phyloP scores from a whole-genome alignment of 345 rosid genomes.

The Camelina sativa region DNA sequence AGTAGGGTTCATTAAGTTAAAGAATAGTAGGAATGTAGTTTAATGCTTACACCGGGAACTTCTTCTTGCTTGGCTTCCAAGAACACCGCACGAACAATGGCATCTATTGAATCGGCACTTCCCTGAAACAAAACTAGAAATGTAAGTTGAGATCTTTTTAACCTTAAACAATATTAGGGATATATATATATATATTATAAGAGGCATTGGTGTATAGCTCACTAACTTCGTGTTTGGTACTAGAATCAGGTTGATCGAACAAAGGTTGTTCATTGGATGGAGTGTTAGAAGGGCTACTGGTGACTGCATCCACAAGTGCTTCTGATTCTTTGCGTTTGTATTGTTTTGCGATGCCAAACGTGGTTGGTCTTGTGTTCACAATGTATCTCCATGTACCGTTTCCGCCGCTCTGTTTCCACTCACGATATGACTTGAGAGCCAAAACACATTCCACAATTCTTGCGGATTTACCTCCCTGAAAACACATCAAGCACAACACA shows the following conservation, averaged over 20 bases:
- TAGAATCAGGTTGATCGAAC: constrained; percentile 44
- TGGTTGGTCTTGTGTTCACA: constrained; percentile 58
- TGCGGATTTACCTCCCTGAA: constrained; percentile 78
- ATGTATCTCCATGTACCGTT: constrained; percentile 72
- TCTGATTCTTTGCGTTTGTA: constrained; percentile 72
- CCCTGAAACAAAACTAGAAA: constrained; percentile 46
- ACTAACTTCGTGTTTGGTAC: constrained; percentile 63
- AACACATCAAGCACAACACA: constrained; percentile 28
- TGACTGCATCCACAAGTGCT: constrained; percentile 55
- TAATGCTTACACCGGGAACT: constrained; percentile 62
- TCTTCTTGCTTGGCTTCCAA: constrained; percentile 76
- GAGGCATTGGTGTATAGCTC: constrained; percentile 43
- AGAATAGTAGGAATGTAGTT: not conserved
- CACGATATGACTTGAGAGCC: constrained; percentile 83
- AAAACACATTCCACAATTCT: constrained; percentile 83
- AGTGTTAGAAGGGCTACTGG: constrained; percentile 52
- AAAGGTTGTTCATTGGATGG: constrained; percentile 40
- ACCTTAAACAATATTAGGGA: not conserved
- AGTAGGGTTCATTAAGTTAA: not conserved
- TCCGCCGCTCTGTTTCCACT: constrained; percentile 86
- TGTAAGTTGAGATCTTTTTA: not conserved
- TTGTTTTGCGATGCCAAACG: constrained; percentile 52
- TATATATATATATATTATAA: not conserved
- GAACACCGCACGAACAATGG: constrained; percentile 66
- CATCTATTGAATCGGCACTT: constrained; percentile 52